These are phyloP conservation scores for Anaeromyces robustus DNA, from an alignment of 192 early-diverging fungal genomes.

Conservation along the genomic window DNA sequence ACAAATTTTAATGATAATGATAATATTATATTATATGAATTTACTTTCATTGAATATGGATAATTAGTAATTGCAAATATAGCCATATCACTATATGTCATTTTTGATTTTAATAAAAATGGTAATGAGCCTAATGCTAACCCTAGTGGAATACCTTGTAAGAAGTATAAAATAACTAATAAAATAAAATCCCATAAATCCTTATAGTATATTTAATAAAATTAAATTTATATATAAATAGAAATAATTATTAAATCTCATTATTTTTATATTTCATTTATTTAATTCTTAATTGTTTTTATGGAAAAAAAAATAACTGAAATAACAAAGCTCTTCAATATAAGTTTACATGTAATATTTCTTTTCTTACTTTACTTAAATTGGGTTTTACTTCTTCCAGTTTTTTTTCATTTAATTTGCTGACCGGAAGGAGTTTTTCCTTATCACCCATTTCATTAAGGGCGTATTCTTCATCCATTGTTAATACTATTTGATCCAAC, in stretches of 20 bases:
- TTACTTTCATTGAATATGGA: slow-evolving; percentile 84
- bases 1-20: too few relatives aligned
- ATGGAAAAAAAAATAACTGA: too few relatives aligned
- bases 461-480: background rate
- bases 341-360: too few relatives aligned
- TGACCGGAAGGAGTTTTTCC: background rate
- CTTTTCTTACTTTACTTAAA: background rate
- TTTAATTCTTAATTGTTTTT: too few relatives aligned
- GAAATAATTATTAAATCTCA: too few relatives aligned
- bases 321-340: too few relatives aligned
- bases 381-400: background rate
- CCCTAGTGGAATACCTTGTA: slow-evolving; percentile 91
- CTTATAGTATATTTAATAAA: background rate
- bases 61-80: slow-evolving; percentile 88
- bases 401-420: background rate
- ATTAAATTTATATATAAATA: too few relatives aligned
- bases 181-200: background rate
- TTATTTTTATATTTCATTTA: too few relatives aligned
- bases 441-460: background rate
- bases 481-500: background rate
- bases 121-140: slow-evolving; percentile 81
- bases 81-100: slow-evolving; percentile 83
- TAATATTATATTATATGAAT: too few relatives aligned
- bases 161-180: slow-evolving; percentile 29
- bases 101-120: slow-evolving; percentile 83